phyloP scores from a whole-genome alignment of 345 rosid genomes.

The Citropsis articulata region DNA sequence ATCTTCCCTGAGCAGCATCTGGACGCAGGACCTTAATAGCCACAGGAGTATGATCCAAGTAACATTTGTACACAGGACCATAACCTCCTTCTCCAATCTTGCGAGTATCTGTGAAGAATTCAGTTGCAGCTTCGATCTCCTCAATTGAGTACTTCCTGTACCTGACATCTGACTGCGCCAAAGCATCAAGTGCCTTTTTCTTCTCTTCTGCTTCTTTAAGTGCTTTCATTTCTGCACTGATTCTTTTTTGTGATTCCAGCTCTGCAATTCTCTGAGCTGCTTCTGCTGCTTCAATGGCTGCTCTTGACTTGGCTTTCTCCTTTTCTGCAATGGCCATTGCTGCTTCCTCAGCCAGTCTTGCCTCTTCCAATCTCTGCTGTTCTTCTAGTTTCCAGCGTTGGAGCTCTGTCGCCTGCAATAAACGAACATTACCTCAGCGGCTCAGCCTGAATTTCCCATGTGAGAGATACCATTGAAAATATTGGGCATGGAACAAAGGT shows the following conservation, averaged over 20 bases:
- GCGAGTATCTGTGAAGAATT: constrained; percentile 50
- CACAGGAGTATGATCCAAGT: constrained; percentile 79
- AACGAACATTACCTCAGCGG: background rate
- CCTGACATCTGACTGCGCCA: constrained; percentile 49
- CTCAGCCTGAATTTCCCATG: background rate
- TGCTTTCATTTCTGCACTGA: constrained; percentile 75
- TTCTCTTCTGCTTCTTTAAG: constrained; percentile 66
- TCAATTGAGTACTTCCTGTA: constrained; percentile 81
- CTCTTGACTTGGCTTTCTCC: constrained; percentile 83
- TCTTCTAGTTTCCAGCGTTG: constrained; percentile 83
- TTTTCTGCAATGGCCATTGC: constrained; percentile 69
- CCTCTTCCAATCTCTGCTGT: constrained; percentile 68
- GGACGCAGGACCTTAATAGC: constrained; percentile 84
- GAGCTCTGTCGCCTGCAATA: constrained; percentile 70
- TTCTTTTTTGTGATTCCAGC: constrained; percentile 67
- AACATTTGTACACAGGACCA: constrained; percentile 83
- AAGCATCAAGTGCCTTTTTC: constrained; percentile 56
- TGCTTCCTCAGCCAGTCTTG: constrained; percentile 69
- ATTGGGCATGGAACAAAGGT: background rate
- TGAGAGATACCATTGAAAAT: background rate
- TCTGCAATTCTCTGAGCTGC: constrained; percentile 84
- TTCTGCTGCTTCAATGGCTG: constrained; percentile 83
- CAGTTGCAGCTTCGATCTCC: constrained; percentile 83
- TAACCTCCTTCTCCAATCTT: constrained; percentile 96
- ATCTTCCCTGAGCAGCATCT: constrained; percentile 88